These are phyloP conservation scores for Diphasiastrum complanatum DNA, from an alignment of 83 land plant genomes.

Conservation along the genomic window DNA sequence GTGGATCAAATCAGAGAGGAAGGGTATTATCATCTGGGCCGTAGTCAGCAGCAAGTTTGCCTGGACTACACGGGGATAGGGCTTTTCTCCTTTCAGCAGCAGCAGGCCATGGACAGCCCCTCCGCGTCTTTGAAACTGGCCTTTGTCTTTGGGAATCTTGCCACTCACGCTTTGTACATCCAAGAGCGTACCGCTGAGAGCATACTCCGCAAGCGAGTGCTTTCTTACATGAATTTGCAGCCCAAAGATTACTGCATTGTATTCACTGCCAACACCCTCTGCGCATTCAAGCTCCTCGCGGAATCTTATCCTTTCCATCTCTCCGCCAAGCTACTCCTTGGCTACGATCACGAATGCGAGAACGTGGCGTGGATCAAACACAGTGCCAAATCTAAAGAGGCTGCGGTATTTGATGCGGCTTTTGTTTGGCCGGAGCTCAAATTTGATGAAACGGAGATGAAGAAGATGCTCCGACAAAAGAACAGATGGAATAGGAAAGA, in stretches of 20 bases:
- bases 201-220: slow-evolving; percentile 2
- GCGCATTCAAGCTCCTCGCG: slow-evolving; percentile 14
- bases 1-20: slow-evolving; percentile 8
- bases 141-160: slow-evolving; percentile 8
- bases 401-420: background rate
- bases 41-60: slow-evolving; percentile 6
- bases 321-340: slow-evolving; percentile 8
- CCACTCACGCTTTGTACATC: slow-evolving; percentile 11
- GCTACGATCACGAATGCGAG: slow-evolving; percentile 12
- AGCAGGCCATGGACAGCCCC: background rate
- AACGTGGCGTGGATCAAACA: background rate
- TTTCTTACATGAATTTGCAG: slow-evolving; percentile 8
- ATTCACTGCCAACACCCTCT: slow-evolving; percentile 15
- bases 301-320: slow-evolving; percentile 10
- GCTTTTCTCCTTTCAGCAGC: slow-evolving; percentile 3
- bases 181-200: background rate
- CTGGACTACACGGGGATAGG: slow-evolving; percentile 20
- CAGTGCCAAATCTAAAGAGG: slow-evolving; percentile 9
- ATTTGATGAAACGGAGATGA: background rate
- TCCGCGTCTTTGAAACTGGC: background rate
- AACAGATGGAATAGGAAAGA: background rate
- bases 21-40: background rate
- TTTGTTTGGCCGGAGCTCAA: background rate
- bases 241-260: slow-evolving; percentile 10
- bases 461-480: background rate